Conservation (phyloP, 1,139 yeast species). For the Suhomyces maxii region DNA sequence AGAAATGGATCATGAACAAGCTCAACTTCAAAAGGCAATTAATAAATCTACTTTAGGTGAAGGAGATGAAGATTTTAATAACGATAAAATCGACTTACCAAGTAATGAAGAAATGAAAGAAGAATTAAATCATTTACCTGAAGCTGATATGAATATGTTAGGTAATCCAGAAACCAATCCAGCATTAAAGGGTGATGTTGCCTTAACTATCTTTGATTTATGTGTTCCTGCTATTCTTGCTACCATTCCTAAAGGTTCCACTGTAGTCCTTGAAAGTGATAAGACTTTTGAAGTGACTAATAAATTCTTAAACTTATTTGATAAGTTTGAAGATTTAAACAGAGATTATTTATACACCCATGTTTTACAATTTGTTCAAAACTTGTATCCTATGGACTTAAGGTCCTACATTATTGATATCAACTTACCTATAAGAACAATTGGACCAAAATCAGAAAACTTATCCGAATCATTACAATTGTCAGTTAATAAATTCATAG, state of each 20-base stretch:
- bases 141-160: slow-evolving; percentile 80
- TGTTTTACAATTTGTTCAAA: slow-evolving; percentile 53
- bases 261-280: slow-evolving; percentile 27
- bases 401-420: slow-evolving; percentile 57
- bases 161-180: slow-evolving; percentile 88
- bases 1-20: slow-evolving; percentile 47
- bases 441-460: slow-evolving; percentile 31
- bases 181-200: slow-evolving; percentile 87
- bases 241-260: slow-evolving; percentile 27
- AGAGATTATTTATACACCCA: slow-evolving; percentile 67
- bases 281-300: slow-evolving; percentile 46
- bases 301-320: slow-evolving; percentile 57
- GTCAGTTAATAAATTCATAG: slow-evolving; percentile 69
- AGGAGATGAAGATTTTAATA: slow-evolving; percentile 29
- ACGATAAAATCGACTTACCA: slow-evolving; percentile 50
- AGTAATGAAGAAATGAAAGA: slow-evolving; percentile 54
- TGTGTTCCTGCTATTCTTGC: slow-evolving; percentile 55
- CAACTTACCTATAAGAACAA: slow-evolving; percentile 65
- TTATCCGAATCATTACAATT: slow-evolving; percentile 66
- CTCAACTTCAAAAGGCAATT: slow-evolving; percentile 23
- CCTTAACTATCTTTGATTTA: slow-evolving; percentile 77
- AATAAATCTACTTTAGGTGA: slow-evolving; percentile 21
- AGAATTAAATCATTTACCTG: slow-evolving; percentile 74
- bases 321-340: slow-evolving; percentile 66
- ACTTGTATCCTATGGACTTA: slow-evolving; percentile 35